A percentile compares a stretch with the other conserved stretches of the same genome.
These are phyloP conservation scores for Malbranchea zuffiana DNA, from an alignment of 2,329 filamentous ascomycete species.

Conservation along the genomic window DNA sequence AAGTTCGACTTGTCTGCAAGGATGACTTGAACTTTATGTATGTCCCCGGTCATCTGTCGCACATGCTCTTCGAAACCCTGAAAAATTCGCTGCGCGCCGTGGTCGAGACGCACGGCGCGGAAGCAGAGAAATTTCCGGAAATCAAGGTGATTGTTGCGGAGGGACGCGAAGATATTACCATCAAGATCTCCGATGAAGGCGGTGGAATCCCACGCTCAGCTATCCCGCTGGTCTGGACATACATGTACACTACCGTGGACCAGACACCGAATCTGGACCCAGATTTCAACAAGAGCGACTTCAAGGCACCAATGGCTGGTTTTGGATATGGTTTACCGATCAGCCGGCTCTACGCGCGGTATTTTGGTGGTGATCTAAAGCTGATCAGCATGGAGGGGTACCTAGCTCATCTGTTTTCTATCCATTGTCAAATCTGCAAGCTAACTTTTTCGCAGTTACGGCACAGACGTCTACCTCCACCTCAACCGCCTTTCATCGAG, in stretches of 20 bases:
- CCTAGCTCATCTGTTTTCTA: conserved; percentile 28
- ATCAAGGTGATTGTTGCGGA: conserved; percentile 97
- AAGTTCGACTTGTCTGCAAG: conserved; percentile 92
- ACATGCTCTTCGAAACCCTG: conserved; percentile 98
- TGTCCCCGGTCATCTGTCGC: conserved; percentile 92
- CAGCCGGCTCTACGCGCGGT: conserved; percentile 83
- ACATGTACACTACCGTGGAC: conserved; percentile 99
- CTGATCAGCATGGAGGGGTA: conserved; percentile 99
- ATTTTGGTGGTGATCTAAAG: conserved; percentile 95
- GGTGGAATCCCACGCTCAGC: conserved; percentile 86
- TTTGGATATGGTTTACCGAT: conserved; percentile 98
- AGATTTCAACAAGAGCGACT: conserved; percentile 97
- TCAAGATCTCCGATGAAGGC: conserved; percentile 95
- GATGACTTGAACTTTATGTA: conserved; percentile 98
- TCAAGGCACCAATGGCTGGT: conserved; percentile 97
- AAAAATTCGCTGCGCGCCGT: conserved; percentile 97
- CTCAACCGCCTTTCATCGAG: conserved; percentile 91
- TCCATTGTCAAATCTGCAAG: not conserved
- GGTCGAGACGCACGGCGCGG: conserved; percentile 86
- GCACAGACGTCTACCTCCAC: conserved; percentile 96
- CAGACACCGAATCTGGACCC: conserved; percentile 89
- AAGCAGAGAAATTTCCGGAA: conserved; percentile 90
- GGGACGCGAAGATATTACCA: conserved; percentile 96
- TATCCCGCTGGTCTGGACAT: conserved; percentile 98
- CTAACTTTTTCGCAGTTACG: conserved; percentile 54